These are phyloP conservation scores for Coix lacrymajobi DNA, from an alignment of 176 grass and related monocot species.

Conservation along the genomic window DNA sequence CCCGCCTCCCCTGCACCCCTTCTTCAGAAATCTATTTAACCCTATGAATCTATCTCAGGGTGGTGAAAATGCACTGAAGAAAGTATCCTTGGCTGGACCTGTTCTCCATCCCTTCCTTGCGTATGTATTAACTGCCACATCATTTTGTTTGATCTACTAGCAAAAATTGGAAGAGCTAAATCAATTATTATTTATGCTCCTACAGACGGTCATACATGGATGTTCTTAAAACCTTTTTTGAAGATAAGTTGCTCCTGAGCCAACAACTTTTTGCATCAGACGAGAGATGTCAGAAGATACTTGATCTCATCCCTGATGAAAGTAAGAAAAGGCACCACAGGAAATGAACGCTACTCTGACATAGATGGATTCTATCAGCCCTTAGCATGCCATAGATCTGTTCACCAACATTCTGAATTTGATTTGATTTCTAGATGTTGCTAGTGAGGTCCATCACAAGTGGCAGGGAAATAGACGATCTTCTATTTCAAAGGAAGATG, in stretches of 20 bases:
- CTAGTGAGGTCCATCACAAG: slow-evolving; percentile 66
- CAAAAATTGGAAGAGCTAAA: slow-evolving; percentile 3
- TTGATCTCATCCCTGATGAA: slow-evolving; percentile 85
- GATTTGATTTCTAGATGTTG: slow-evolving; percentile 57
- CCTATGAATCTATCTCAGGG: slow-evolving; percentile 45
- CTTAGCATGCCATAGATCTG: slow-evolving; percentile 3
- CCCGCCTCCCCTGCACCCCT: too few species aligned
- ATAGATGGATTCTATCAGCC: background rate
- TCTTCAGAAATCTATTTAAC: background rate
- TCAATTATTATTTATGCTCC: slow-evolving; percentile 10
- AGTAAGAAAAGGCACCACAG: slow-evolving; percentile 35
- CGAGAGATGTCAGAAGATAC: slow-evolving; percentile 80
- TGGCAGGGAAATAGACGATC: slow-evolving; percentile 84
- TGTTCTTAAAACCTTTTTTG: slow-evolving; percentile 76
- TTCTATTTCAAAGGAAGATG: slow-evolving; percentile 79
- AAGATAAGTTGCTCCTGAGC: slow-evolving; percentile 58
- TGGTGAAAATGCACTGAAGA: slow-evolving; percentile 72
- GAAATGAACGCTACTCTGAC: background rate
- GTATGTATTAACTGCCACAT: slow-evolving; percentile 37
- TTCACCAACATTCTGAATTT: slow-evolving; percentile 15
- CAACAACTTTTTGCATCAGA: slow-evolving; percentile 75
- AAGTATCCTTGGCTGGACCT: slow-evolving; percentile 67
- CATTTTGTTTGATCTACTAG: background rate
- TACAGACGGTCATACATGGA: slow-evolving; percentile 83
- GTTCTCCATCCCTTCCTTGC: slow-evolving; percentile 87